Percentiles rank a stretch among this genome's conserved stretches.
Evolutionary conservation across 331 rosid genomes (phyloP).

Genomic region (Stylosanthes scabra): DNA sequence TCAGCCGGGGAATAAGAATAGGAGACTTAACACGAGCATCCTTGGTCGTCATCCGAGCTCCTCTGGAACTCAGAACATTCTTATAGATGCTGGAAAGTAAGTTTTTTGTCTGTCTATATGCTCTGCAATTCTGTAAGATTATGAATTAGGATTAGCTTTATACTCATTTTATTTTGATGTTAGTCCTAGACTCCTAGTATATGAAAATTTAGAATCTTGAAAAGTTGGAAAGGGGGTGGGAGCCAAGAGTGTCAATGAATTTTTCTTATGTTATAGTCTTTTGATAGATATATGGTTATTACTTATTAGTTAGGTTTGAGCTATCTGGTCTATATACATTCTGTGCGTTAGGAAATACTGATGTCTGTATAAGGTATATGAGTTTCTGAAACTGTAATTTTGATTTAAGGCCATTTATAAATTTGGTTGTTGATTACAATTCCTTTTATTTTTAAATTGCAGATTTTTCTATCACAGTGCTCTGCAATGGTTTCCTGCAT

Average conservation of each 20-base stretch:
- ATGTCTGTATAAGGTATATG: slow-evolving; percentile 19
- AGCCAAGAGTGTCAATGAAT: background rate
- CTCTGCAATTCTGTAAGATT: background rate
- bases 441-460: slow-evolving; percentile 34
- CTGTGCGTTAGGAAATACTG: slow-evolving; percentile 21
- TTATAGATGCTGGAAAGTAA: slow-evolving; percentile 93
- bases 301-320: slow-evolving; percentile 6
- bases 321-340: background rate
- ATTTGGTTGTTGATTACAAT: slow-evolving; percentile 36
- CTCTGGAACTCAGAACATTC: slow-evolving; percentile 69
- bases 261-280: slow-evolving; percentile 9
- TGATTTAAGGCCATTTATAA: background rate
- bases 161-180: slow-evolving; percentile 19
- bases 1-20: slow-evolving; percentile 75
- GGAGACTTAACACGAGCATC: slow-evolving; percentile 90
- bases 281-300: background rate
- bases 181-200: background rate
- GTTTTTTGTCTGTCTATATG: slow-evolving; percentile 31
- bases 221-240: background rate
- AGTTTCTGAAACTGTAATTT: slow-evolving; percentile 18
- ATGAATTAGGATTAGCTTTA: slow-evolving; percentile 19
- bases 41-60: slow-evolving; percentile 65
- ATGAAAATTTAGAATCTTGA: background rate
- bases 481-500: slow-evolving; percentile 89
- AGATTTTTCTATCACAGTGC: slow-evolving; percentile 96